Conservation (phyloP, 495 filamentous ascomycete species). For the Penicillium antarcticum region DNA sequence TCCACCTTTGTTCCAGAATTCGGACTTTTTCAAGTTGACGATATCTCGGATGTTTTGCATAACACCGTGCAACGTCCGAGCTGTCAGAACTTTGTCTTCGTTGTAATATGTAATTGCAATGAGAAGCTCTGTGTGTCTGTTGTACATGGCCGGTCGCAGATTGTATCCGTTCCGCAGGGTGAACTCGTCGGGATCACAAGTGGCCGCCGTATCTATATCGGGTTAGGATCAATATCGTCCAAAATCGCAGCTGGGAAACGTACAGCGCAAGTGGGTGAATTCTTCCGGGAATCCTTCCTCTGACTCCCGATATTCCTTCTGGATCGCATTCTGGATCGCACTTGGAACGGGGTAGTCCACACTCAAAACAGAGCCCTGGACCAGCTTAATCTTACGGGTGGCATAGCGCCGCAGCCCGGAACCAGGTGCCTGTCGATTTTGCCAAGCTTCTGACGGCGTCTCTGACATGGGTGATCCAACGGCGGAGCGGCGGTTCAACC, state of each 20-base stretch:
- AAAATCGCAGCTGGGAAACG: slow-evolving; percentile 14
- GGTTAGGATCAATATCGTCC: background rate
- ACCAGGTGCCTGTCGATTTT: slow-evolving; percentile 67
- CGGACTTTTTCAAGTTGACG: slow-evolving; percentile 94
- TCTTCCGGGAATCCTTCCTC: slow-evolving; percentile 73
- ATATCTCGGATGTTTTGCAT: slow-evolving; percentile 99
- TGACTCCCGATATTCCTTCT: slow-evolving; percentile 87
- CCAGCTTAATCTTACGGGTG: slow-evolving; percentile 93
- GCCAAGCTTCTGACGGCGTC: slow-evolving; percentile 68
- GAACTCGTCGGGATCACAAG: slow-evolving; percentile 97
- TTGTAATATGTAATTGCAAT: slow-evolving; percentile 99
- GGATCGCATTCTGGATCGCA: slow-evolving; percentile 94
- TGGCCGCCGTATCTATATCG: slow-evolving; percentile 81
- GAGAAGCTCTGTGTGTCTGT: slow-evolving; percentile 92
- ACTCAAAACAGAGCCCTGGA: slow-evolving; percentile 91
- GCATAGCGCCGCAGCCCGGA: slow-evolving; percentile 79
- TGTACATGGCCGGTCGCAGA: slow-evolving; percentile 96
- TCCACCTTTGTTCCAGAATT: slow-evolving; percentile 99
- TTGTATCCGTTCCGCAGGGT: slow-evolving; percentile 99
- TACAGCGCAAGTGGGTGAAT: slow-evolving; percentile 94
- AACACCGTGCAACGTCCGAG: slow-evolving; percentile 90
- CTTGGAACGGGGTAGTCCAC: slow-evolving; percentile 96
- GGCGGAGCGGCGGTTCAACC: slow-evolving; percentile 18
- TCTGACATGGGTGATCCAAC: slow-evolving; percentile 28
- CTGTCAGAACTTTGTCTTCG: slow-evolving; percentile 91